phyloP scores from a whole-genome alignment of 1,284 basidiomycete species.

The Mycena citricolor region DNA sequence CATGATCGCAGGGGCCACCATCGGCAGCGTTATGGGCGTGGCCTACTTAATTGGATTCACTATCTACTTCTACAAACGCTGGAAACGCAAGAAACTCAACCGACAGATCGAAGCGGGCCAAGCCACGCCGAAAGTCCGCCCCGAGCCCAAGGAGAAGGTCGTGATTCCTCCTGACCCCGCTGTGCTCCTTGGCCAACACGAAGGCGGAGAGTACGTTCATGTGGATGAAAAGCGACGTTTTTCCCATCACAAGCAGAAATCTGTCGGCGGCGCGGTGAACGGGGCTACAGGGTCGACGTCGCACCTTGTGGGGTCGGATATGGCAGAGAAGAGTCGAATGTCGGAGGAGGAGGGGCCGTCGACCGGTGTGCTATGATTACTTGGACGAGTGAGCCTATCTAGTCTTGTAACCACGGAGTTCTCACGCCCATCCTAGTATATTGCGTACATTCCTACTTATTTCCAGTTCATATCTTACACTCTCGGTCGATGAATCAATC shows the following conservation, averaged over 20 bases:
- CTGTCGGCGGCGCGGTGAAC: conserved; percentile 1
- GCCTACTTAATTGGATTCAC: conserved; percentile 53
- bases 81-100: conserved; percentile 40
- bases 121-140: conserved; percentile 28
- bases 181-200: conserved; percentile 48
- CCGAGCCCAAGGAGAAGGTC: conserved; percentile 40
- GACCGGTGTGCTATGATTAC: too few species aligned
- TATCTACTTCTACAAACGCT: conserved; percentile 45
- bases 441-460: neutral
- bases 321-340: conserved; percentile 1
- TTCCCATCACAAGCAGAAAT: conserved; percentile 20
- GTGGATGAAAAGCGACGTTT: conserved; percentile 11
- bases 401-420: too few species aligned
- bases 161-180: conserved; percentile 70
- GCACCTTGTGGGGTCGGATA: neutral
- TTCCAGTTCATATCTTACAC: neutral
- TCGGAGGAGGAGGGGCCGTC: conserved; percentile 28
- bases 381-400: too few species aligned
- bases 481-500: too few species aligned
- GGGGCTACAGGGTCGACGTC: conserved; percentile 14
- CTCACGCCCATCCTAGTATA: conserved; percentile 17
- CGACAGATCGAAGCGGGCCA: conserved; percentile 36
- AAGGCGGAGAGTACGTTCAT: conserved; percentile 13
- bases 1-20: conserved; percentile 61
- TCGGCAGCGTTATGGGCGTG: conserved; percentile 49